Conservation (phyloP, 176 grass and related monocot genomes). For the Aechmea fasciata region DNA sequence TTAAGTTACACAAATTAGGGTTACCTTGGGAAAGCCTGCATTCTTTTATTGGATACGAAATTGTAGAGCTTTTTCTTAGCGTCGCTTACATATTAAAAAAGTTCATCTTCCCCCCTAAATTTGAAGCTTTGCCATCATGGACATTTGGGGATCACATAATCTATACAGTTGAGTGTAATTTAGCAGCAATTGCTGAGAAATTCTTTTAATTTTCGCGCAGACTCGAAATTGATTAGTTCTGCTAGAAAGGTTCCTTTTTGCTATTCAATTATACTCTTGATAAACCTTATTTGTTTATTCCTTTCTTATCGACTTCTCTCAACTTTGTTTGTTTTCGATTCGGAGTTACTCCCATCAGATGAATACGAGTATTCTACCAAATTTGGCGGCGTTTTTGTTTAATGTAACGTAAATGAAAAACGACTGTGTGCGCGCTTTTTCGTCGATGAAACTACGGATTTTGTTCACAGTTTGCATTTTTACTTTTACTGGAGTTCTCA, state of each 20-base stretch:
- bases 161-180: conserved; percentile 38
- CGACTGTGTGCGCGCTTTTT: too few species aligned
- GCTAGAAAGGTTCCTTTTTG: background rate
- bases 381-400: too few species aligned
- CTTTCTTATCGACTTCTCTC: too few species aligned
- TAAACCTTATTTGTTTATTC: too few species aligned
- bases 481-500: too few species aligned
- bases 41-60: conserved; percentile 38
- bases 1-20: background rate
- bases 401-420: too few species aligned
- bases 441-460: too few species aligned
- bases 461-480: too few species aligned
- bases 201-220: background rate
- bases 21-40: conserved; percentile 19
- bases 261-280: too few species aligned
- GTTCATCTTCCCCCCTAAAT: conserved; percentile 27
- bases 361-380: too few species aligned
- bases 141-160: conserved; percentile 24
- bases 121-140: conserved; percentile 36
- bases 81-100: conserved; percentile 22
- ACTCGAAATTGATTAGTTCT: background rate
- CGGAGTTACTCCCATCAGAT: too few species aligned
- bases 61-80: conserved; percentile 52
- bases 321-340: too few species aligned
- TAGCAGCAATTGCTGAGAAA: conserved; percentile 30